phyloP scores from a whole-genome alignment of 331 rosid genomes.

The Dryas integrifolia region DNA sequence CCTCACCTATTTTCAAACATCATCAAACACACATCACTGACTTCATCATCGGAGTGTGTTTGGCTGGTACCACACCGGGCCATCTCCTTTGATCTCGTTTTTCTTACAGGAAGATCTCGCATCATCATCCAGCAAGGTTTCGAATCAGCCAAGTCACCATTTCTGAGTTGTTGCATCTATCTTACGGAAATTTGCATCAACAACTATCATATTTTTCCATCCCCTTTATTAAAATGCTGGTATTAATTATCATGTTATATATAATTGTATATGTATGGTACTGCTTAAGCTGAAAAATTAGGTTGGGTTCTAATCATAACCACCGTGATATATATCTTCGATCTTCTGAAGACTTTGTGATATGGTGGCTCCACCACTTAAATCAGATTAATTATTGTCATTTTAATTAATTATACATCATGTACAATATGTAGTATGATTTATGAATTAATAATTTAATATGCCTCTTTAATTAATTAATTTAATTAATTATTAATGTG shows the following conservation, averaged over 20 bases:
- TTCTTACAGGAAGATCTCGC: too few relatives aligned
- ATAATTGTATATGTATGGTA: neutral
- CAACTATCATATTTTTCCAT: slow-evolving; percentile 2
- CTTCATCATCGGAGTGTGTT: too few relatives aligned
- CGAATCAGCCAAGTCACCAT: too few relatives aligned
- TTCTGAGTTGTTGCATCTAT: too few relatives aligned
- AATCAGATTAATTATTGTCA: neutral
- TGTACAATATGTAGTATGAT: too few relatives aligned
- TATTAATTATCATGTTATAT: neutral
- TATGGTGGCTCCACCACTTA: neutral
- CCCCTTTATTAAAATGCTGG: neutral
- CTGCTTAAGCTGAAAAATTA: neutral
- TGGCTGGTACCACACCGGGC: too few relatives aligned
- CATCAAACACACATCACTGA: too few relatives aligned
- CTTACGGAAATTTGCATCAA: too few relatives aligned
- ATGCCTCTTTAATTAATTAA: neutral
- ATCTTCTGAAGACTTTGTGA: neutral
- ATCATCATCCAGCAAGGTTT: too few relatives aligned
- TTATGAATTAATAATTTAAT: too few relatives aligned
- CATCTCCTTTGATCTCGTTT: too few relatives aligned
- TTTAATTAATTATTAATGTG: neutral
- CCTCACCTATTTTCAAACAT: too few relatives aligned
- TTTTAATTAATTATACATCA: neutral
- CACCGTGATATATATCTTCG: slow-evolving; percentile 1
- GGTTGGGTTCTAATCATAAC: slow-evolving; percentile 11